These are phyloP conservation scores for Tetrahymena malaccensis DNA, from an alignment of 73 alveolate genomes.

Conservation along the genomic window DNA sequence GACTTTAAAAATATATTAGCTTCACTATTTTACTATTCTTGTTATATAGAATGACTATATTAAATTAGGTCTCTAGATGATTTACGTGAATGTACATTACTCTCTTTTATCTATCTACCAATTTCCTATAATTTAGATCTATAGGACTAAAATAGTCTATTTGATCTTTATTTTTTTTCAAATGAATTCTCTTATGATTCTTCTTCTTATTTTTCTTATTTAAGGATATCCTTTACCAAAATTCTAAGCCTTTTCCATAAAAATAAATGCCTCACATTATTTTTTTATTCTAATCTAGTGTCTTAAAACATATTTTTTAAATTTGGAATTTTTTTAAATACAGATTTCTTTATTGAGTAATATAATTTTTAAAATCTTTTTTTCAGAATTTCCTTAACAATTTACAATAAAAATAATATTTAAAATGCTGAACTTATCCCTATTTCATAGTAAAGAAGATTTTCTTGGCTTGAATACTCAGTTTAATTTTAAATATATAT, in stretches of 20 bases:
- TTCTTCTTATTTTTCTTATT: not conserved
- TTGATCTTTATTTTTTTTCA: not conserved
- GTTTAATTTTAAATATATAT: not conserved
- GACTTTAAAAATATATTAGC: not conserved
- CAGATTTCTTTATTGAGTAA: not conserved
- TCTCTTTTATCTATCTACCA: not conserved
- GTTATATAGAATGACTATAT: not conserved
- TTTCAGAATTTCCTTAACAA: not conserved
- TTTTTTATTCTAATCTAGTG: not conserved
- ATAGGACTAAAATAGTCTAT: not conserved
- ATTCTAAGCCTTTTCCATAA: not conserved
- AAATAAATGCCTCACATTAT: not conserved
- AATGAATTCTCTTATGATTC: not conserved
- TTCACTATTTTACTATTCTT: not conserved
- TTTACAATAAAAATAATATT: not conserved
- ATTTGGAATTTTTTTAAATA: not conserved
- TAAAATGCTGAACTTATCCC: not conserved
- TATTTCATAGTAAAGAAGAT: not conserved
- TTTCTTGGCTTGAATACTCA: not conserved
- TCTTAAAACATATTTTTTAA: not conserved
- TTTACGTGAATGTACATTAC: not conserved
- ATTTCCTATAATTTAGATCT: not conserved
- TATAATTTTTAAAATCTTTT: not conserved
- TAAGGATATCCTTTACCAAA: not conserved
- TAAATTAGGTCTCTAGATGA: not conserved